Base-by-base conservation (phyloP, 352 stramenopile genomes). In the Phytophthora sp. region DNA sequence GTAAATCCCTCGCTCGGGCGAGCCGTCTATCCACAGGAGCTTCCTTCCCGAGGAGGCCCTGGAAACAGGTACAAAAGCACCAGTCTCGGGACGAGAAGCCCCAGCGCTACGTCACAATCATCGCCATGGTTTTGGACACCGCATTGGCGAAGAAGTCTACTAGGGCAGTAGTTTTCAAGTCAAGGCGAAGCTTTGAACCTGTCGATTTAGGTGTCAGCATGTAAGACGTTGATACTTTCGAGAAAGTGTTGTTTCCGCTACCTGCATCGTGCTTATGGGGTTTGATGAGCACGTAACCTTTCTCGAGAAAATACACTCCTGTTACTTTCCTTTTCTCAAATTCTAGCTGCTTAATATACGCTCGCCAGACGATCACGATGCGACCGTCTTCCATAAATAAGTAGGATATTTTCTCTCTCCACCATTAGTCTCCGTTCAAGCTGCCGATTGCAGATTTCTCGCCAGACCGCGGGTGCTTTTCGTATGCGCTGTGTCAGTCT, bases 221-320 rank as follows among this genome's bases (percentile, higher is more conserved):
- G 35, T 69, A 65, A 52, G 63, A 77, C 44, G 65, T 77, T 44
- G 77, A 69, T 32, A 87, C 51, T 27, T 80, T 59, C 35, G 28
- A 34, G 11, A 34, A 34, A 34, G 72, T 66, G 28, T 37, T 71
- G 18, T 37, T 20, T n/a, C n/a, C n/a, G 26, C 32, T 12, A 61
- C 28, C 1, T 54, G 43, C 5, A 44, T 35, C 21, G 45, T 63
- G 20, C 35, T 66, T 5, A 46, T 31, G 49, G 27, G 55, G 67
- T 46, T 73, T 69, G 31, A 84, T 55, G 32, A 87, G 41, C 43
- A 87, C 72, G 59, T 83, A 84, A 17, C 77, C 72, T 20, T 74
- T 68, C 39, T 87, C 72, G 1, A 58, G 41, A 27, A 83, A 83
- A 37, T 62, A 65, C n/a, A 74, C 51, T 9, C 69, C 74, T 0